These are phyloP conservation scores for Solanum appendiculatum DNA, from an alignment of 257 asterid species.

Conservation along the genomic window DNA sequence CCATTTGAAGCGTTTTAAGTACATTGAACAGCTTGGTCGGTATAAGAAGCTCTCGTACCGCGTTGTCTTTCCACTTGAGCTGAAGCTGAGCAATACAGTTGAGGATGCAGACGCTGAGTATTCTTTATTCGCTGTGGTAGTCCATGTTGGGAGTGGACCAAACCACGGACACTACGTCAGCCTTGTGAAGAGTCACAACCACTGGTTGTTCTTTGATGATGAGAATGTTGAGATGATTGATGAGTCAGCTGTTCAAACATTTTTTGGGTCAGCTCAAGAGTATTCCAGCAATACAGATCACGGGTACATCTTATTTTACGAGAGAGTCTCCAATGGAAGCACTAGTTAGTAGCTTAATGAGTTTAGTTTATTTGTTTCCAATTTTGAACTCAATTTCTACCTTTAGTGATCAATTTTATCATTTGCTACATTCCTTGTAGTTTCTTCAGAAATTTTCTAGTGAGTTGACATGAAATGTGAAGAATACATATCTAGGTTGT, in stretches of 20 bases:
- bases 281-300: slow-evolving; percentile 77
- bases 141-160: slow-evolving; percentile 85
- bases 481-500: slow-evolving; percentile 15
- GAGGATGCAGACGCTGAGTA: slow-evolving; percentile 80
- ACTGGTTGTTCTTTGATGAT: slow-evolving; percentile 79
- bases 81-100: slow-evolving; percentile 70
- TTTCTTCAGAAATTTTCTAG: slow-evolving; percentile 7
- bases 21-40: slow-evolving; percentile 72
- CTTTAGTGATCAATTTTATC: neutral
- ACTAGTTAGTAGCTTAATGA: slow-evolving; percentile 21
- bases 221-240: slow-evolving; percentile 87
- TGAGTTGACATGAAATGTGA: slow-evolving; percentile 16
- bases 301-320: slow-evolving; percentile 76
- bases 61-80: slow-evolving; percentile 81
- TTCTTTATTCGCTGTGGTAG: slow-evolving; percentile 71
- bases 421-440: slow-evolving; percentile 1
- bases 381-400: slow-evolving; percentile 14
- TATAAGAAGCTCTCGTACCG: slow-evolving; percentile 77
- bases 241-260: slow-evolving; percentile 79
- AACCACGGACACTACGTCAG: slow-evolving; percentile 91
- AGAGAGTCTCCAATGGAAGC: slow-evolving; percentile 32
- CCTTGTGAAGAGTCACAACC: slow-evolving; percentile 86
- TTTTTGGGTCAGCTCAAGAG: slow-evolving; percentile 84
- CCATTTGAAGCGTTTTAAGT: slow-evolving; percentile 74
- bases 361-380: neutral